phyloP scores from a whole-genome alignment of 2,329 filamentous ascomycete species.

The Cladosporium sp. region DNA sequence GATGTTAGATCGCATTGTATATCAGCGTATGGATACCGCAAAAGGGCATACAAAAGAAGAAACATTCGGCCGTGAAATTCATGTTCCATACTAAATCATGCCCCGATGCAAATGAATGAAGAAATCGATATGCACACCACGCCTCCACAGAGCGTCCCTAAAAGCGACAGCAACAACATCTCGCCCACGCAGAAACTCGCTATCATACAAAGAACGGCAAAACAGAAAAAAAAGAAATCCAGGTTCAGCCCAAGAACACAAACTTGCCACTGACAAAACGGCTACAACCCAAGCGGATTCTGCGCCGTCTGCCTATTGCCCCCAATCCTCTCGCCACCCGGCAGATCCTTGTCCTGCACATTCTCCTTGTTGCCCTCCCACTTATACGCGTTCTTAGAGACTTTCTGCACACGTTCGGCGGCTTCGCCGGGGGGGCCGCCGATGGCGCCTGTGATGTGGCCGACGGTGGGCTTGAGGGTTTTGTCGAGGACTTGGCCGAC shows the following conservation, averaged over 20 bases:
- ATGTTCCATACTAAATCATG: background rate
- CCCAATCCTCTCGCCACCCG: constrained; percentile 35
- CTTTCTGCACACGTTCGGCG: constrained; percentile 26
- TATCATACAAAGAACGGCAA: background rate
- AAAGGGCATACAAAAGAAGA: background rate
- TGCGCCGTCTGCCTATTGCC: constrained; percentile 38
- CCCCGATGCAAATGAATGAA: background rate
- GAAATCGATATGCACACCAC: background rate
- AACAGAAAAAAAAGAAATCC: background rate
- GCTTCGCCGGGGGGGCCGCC: constrained; percentile 35
- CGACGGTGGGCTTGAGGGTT: constrained; percentile 32
- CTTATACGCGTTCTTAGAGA: constrained; percentile 28
- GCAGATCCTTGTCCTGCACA: constrained; percentile 28
- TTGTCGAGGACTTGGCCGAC: constrained; percentile 37
- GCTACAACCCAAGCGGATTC: constrained; percentile 38
- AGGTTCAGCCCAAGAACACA: background rate
- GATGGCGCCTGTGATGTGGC: constrained; percentile 32
- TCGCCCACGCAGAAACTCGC: background rate
- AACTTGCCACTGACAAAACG: background rate
- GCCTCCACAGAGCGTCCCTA: too few relatives aligned
- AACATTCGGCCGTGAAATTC: background rate
- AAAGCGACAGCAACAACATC: background rate
- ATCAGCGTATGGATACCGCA: background rate
- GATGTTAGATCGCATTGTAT: background rate
- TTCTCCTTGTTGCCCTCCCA: constrained; percentile 27